Evolutionary conservation across 208 protist species (phyloP), one percentile per base, ranked within the genome.

Genomic region (Strigomonas galati): DNA sequence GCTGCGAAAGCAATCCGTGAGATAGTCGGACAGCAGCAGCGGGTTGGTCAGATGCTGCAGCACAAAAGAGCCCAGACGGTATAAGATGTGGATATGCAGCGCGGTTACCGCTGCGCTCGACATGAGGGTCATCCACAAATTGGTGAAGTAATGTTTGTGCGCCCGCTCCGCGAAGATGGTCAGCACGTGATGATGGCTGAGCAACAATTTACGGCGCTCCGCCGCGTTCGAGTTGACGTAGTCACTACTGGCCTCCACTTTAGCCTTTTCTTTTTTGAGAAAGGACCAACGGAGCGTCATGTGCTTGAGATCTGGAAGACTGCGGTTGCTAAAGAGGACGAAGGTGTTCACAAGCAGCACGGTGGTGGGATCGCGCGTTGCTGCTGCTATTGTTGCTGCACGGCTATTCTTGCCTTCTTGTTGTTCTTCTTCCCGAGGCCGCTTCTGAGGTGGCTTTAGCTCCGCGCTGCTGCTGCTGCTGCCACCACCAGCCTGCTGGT

Each of bases 1-100:
- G 64, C 84, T 89, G 62, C 69, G 63, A 66, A 95, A 97, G 72
- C 88, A 92, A 1, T 73, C 84, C 28, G 76, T 90, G 28, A 97
- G 74, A 63, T 94, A 95, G 64, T 97, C 92, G 2, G 89, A 78
- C 19, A 95, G 54, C 19, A 94, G 78, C 19, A 97, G 71, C 7
- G 92, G 92, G 63, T 90, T 94, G 0, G 89, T 93, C 44, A 97
- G 72, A 55, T 85, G 51, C 1, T 84, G 87, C 35, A 97, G 68
- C 35, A 97, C 79, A 9, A 85, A 67, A 14, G 76, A 74, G 5
- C 78, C 86, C 3, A 94, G 78, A n/a, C 81, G 72, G 62, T 94
- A 69, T 46, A 97, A 76, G n/a, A 97, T 46, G 46, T 93, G 86
- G 26, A 94, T 60, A 57, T 94, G 87, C 14, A 93, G 69, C 23